Evolutionary conservation across 139 green algal genomes (phyloP).

Genomic region (Chlorella sorokiniana): DNA sequence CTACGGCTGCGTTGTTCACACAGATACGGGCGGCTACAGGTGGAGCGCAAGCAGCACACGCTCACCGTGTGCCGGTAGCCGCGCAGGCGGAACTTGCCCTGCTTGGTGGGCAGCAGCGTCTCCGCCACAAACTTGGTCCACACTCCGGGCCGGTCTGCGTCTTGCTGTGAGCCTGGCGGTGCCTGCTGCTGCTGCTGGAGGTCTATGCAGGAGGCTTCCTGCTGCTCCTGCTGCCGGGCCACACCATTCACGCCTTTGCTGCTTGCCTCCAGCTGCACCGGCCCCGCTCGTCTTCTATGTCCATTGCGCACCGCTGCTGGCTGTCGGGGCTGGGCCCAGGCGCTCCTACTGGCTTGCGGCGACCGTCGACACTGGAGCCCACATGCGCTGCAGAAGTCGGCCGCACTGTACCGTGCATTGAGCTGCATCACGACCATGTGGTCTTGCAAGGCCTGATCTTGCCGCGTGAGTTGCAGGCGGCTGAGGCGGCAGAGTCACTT

Average conservation of each 20-base stretch:
- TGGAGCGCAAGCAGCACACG: background rate
- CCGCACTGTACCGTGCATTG: background rate
- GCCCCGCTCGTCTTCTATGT: background rate
- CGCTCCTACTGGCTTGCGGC: background rate
- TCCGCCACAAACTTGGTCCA: constrained; percentile 89
- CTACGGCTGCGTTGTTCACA: too few species aligned
- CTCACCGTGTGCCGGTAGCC: constrained; percentile 90
- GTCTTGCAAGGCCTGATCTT: too few species aligned
- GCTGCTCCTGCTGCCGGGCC: background rate
- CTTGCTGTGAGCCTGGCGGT: background rate
- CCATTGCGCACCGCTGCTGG: background rate
- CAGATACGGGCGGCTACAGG: too few species aligned
- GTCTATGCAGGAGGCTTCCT: background rate
- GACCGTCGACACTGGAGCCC: background rate
- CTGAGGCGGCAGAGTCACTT: too few species aligned
- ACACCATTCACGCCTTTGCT: background rate
- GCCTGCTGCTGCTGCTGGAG: constrained; percentile 1
- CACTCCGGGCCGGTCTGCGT: background rate
- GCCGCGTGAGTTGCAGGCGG: background rate
- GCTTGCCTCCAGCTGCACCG: background rate
- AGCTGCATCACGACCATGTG: background rate
- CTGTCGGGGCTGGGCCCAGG: background rate
- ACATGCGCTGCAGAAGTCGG: background rate
- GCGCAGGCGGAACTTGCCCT: constrained; percentile 83
- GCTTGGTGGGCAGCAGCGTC: constrained; percentile 87